Evolutionary conservation across 768 basidiomycete species (phyloP), one percentile per base, ranked within the genome.

Genomic region (Boletus fagicola): DNA sequence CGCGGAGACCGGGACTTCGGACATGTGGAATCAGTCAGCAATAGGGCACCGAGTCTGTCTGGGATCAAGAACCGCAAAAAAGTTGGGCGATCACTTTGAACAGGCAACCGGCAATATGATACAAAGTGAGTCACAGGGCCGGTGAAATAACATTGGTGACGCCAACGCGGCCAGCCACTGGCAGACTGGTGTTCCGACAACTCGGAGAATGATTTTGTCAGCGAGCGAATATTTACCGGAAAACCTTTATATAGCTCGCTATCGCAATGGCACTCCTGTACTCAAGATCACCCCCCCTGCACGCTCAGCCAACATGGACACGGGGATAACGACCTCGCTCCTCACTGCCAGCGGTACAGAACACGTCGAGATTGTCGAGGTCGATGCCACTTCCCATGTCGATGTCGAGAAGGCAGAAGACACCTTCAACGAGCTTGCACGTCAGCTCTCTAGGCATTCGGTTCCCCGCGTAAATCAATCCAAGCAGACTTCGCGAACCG

Each of bases 391-490:
- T 60, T 54, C 67, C 13, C 77, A 80, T 53, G 76, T 86, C 43
- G 76, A 86, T 68, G 65, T 86, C n/a, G 62, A 68, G 5, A 61
- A 72, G 40, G 85, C 84, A 9, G 80, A 83, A 68, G 68, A 74
- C 26, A 77, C 80, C 44, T 86, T 85, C 68, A 76, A 83, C 60
- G 76, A 78, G n/a, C 80, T 86, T 39, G 76, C 78, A 0, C 78
- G 83, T 12, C 65, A 62, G 36, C 66, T 71, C n/a, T 67, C 69
- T 4, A 57, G 52, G 24, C 56, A 58, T 6, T 64, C 68, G 0
- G 5, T 16, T 4, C 3, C 15, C 22, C 47, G 15, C 28, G 22
- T 24, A 24, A 47, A 54, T 44, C 62, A 42, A 28, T 65, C 66
- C 36, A 67, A 59, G 48, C 56, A 43, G 12, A 62, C 59, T 4